Conservation (phyloP, 805 yeast genomes). For the Geotrichum ghanense region DNA sequence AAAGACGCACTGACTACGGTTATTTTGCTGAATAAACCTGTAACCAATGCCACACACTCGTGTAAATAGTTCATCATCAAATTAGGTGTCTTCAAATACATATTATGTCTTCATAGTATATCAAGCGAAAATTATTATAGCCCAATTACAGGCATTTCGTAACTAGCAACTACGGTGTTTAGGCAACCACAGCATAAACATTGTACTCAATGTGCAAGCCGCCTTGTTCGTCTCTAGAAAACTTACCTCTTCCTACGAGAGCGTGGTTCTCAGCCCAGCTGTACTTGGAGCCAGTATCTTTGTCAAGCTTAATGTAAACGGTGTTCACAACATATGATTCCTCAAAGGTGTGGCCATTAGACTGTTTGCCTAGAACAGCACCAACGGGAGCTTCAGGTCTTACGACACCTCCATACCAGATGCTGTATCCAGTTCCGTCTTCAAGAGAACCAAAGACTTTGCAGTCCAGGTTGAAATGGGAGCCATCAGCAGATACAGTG, state of each 20-base stretch:
- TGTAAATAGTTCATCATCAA: too few relatives aligned
- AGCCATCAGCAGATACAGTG: slow-evolving; percentile 19
- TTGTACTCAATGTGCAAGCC: slow-evolving; percentile 41
- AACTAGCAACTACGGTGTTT: background rate
- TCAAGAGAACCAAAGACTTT: slow-evolving; percentile 36
- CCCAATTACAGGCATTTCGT: too few relatives aligned
- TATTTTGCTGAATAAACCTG: too few relatives aligned
- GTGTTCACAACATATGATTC: slow-evolving; percentile 40
- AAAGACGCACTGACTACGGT: too few relatives aligned
- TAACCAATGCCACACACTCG: too few relatives aligned
- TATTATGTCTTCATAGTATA: too few relatives aligned
- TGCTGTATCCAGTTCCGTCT: slow-evolving; percentile 23
- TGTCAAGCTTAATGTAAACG: slow-evolving; percentile 34
- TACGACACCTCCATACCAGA: slow-evolving; percentile 38
- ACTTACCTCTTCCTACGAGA: slow-evolving; percentile 49
- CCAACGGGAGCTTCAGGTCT: slow-evolving; percentile 27
- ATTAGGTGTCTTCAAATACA: too few relatives aligned
- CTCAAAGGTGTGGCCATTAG: slow-evolving; percentile 27
- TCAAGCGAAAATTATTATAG: too few relatives aligned
- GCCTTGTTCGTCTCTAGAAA: slow-evolving; percentile 33
- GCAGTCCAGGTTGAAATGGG: background rate
- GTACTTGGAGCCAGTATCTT: slow-evolving; percentile 30
- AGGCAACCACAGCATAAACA: background rate
- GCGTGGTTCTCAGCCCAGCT: slow-evolving; percentile 40
- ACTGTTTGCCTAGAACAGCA: slow-evolving; percentile 28